Evolutionary conservation across 106 monocot species (phyloP).

Genomic region (Dendrobium catenatum): DNA sequence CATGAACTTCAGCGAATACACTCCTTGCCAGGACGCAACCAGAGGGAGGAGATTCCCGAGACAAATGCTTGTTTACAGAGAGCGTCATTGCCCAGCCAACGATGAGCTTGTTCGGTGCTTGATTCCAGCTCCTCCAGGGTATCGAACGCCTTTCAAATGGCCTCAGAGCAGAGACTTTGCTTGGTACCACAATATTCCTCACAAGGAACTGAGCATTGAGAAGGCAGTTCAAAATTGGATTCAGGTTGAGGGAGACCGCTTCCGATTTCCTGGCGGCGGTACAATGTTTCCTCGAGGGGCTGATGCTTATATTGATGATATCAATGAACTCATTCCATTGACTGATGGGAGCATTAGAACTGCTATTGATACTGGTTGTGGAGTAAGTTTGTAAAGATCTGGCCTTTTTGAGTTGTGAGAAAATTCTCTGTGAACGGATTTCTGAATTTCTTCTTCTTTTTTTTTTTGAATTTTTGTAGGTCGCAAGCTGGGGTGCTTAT

Average conservation of each 20-base stretch:
- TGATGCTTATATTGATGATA: constrained; percentile 57
- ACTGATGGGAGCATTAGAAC: constrained; percentile 47
- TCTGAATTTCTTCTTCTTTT: constrained; percentile 1
- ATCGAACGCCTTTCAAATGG: constrained; percentile 51
- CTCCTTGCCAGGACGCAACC: constrained; percentile 49
- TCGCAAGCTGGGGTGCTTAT: constrained; percentile 61
- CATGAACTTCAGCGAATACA: constrained; percentile 57
- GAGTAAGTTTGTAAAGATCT: constrained; percentile 21
- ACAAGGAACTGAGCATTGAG: constrained; percentile 63
- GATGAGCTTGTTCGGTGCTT: constrained; percentile 43
- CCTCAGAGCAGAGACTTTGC: constrained; percentile 52
- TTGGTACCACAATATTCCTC: constrained; percentile 54
- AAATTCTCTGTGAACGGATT: background rate
- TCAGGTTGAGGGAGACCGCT: constrained; percentile 44
- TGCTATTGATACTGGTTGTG: constrained; percentile 55
- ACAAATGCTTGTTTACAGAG: constrained; percentile 42
- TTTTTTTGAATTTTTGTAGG: constrained; percentile 15
- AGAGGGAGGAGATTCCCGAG: constrained; percentile 36
- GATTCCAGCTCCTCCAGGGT: constrained; percentile 48
- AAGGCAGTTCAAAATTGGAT: constrained; percentile 67
- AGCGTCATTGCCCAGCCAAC: constrained; percentile 44
- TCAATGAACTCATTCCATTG: constrained; percentile 41
- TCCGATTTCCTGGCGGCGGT: constrained; percentile 56
- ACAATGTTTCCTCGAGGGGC: constrained; percentile 56
- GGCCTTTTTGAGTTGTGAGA: background rate